These are phyloP conservation scores for Podospora sp. DNA, from an alignment of 495 filamentous ascomycete species.

Conservation along the genomic window DNA sequence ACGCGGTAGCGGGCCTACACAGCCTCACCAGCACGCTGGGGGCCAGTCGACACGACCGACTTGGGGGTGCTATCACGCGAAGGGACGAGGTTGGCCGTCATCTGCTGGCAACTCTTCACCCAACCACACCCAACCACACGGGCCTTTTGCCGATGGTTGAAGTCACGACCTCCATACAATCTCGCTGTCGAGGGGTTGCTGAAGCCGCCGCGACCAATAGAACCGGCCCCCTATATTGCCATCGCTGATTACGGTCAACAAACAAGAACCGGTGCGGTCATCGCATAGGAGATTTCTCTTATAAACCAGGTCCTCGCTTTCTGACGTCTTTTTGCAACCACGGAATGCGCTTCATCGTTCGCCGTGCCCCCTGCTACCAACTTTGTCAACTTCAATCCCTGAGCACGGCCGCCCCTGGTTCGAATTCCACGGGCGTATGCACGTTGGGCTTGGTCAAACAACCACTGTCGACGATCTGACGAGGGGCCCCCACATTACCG, in stretches of 20 bases:
- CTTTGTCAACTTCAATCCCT: background rate
- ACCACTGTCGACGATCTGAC: constrained; percentile 34
- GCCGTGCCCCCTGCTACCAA: background rate
- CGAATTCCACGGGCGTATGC: constrained; percentile 19
- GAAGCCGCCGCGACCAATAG: constrained; percentile 21
- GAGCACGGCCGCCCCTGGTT: constrained; percentile 3
- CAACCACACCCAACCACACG: constrained; percentile 2
- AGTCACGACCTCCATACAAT: constrained; percentile 19
- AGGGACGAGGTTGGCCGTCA: constrained; percentile 8
- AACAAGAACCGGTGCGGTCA: constrained; percentile 18
- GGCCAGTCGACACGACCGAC: constrained; percentile 18
- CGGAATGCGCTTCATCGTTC: background rate
- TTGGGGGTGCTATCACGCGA: background rate
- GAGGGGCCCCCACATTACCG: constrained; percentile 12
- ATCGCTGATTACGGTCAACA: constrained; percentile 22
- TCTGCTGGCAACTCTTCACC: constrained; percentile 15
- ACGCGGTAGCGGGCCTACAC: constrained; percentile 16
- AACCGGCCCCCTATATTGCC: constrained; percentile 15
- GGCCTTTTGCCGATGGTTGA: constrained; percentile 2
- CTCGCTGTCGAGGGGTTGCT: constrained; percentile 11
- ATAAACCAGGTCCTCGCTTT: background rate
- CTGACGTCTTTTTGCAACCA: background rate
- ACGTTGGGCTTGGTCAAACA: constrained; percentile 25
- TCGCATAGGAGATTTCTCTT: background rate
- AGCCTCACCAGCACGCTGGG: constrained; percentile 3